Conservation (phyloP, 768 basidiomycete species). For the Tulasnella sp. region DNA sequence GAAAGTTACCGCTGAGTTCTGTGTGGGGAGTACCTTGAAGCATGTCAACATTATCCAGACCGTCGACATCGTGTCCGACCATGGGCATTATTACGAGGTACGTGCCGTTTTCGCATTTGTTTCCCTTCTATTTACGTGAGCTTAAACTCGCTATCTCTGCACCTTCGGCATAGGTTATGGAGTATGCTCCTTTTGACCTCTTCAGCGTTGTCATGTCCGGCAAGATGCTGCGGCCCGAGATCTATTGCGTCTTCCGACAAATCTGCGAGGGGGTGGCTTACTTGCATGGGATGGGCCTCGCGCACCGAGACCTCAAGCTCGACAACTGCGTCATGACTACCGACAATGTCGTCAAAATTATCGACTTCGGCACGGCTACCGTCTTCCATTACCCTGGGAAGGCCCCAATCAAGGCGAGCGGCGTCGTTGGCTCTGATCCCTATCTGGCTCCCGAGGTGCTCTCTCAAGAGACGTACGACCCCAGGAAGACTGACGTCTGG, state of each 20-base stretch:
- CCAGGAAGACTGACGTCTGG: conserved; percentile 97
- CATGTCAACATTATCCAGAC: conserved; percentile 47
- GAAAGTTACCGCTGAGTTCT: conserved; percentile 85
- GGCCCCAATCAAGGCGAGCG: conserved; percentile 59
- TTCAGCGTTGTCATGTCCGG: conserved; percentile 99
- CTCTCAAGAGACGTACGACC: conserved; percentile 69
- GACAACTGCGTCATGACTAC: conserved; percentile 99
- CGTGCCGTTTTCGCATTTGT: conserved; percentile 19
- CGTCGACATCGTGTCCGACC: conserved; percentile 94
- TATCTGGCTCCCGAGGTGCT: conserved; percentile 97
- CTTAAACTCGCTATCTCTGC: neutral
- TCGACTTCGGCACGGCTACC: conserved; percentile 99
- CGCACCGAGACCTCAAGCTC: conserved; percentile 96
- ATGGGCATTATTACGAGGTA: conserved; percentile 98
- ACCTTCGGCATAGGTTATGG: conserved; percentile 67
- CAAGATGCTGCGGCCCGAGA: conserved; percentile 96
- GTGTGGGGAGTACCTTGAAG: conserved; percentile 32
- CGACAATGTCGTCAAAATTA: conserved; percentile 90
- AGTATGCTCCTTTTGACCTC: conserved; percentile 95
- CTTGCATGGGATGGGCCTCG: conserved; percentile 92
- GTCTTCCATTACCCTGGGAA: conserved; percentile 98
- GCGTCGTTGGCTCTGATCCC: conserved; percentile 93
- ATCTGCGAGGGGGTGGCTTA: conserved; percentile 98
- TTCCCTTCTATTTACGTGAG: neutral
- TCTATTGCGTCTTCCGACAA: conserved; percentile 98